Evolutionary conservation across 2,329 filamentous ascomycete genomes (phyloP).

Genomic region (Phaeosphaeria sp.): DNA sequence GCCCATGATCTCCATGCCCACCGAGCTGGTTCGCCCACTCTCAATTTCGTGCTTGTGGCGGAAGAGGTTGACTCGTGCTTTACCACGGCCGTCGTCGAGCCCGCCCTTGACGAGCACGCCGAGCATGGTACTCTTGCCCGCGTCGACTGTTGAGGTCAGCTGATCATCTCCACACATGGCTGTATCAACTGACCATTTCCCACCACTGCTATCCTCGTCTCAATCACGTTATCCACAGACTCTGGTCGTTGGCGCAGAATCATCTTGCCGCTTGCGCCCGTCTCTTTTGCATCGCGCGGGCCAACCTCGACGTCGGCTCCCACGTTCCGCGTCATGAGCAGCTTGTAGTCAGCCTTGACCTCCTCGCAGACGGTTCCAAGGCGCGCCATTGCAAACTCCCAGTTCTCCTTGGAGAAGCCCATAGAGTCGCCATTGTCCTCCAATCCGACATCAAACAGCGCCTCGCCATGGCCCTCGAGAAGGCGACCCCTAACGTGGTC

Average conservation of each 20-base stretch:
- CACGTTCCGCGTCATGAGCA: conserved; percentile 90
- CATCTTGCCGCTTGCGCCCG: conserved; percentile 82
- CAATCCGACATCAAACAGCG: conserved; percentile 88
- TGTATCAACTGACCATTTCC: conserved; percentile 72
- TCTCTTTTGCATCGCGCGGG: conserved; percentile 69
- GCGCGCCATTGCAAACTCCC: conserved; percentile 73
- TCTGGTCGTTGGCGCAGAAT: conserved; percentile 78
- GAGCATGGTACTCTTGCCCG: conserved; percentile 94
- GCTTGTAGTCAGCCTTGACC: conserved; percentile 74
- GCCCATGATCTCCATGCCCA: conserved; percentile 97
- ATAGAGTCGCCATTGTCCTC: conserved; percentile 90
- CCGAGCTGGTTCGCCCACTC: conserved; percentile 91
- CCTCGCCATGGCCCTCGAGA: conserved; percentile 85
- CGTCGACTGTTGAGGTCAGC: conserved; percentile 69
- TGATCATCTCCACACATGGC: too few species aligned
- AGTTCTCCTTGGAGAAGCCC: conserved; percentile 75
- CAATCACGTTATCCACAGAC: conserved; percentile 85
- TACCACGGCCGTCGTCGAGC: conserved; percentile 91
- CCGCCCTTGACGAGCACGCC: conserved; percentile 95
- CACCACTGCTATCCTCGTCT: conserved; percentile 94
- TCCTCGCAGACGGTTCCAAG: conserved; percentile 69
- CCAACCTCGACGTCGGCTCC: conserved; percentile 76
- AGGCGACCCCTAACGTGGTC: conserved; percentile 68
- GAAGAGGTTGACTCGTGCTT: conserved; percentile 93
- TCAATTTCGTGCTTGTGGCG: conserved; percentile 98